Evolutionary conservation across 768 basidiomycete genomes (phyloP).

Genomic region (Bullera alba): DNA sequence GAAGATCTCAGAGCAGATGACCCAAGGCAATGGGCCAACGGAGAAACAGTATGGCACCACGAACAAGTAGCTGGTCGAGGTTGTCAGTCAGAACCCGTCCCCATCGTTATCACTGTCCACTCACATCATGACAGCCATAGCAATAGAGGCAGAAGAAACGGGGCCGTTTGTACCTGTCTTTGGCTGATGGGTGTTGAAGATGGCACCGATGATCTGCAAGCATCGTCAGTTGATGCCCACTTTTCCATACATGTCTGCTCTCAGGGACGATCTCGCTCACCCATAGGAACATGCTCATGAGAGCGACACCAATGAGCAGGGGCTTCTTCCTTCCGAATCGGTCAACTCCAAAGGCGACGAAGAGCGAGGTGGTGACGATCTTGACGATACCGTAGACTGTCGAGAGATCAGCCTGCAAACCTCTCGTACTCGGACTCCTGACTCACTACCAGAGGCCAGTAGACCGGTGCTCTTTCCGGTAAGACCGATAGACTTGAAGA

Average conservation of each 20-base stretch:
- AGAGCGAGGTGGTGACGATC: conserved; percentile 46
- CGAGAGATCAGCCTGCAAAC: conserved; percentile 41
- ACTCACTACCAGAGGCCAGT: neutral
- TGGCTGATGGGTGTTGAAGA: conserved; percentile 65
- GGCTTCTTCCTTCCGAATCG: conserved; percentile 50
- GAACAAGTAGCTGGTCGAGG: conserved; percentile 78
- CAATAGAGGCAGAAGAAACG: conserved; percentile 54
- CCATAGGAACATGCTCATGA: conserved; percentile 74
- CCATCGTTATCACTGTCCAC: neutral
- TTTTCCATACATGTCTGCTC: too few relatives aligned
- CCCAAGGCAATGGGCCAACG: conserved; percentile 65
- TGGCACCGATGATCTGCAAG: conserved; percentile 77
- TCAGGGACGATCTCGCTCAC: too few relatives aligned
- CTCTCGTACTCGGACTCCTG: conserved; percentile 42
- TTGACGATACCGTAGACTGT: conserved; percentile 49
- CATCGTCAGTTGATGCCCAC: too few relatives aligned
- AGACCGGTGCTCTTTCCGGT: neutral
- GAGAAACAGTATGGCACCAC: conserved; percentile 81
- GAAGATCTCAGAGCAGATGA: conserved; percentile 76
- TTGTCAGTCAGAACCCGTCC: conserved; percentile 42
- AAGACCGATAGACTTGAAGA: conserved; percentile 21
- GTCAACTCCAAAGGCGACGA: conserved; percentile 47
- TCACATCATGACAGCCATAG: conserved; percentile 59
- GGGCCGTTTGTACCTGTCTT: conserved; percentile 46
- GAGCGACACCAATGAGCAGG: conserved; percentile 59